Conservation (phyloP, 2,329 filamentous ascomycete genomes). For the Geosmithia morbida region DNA sequence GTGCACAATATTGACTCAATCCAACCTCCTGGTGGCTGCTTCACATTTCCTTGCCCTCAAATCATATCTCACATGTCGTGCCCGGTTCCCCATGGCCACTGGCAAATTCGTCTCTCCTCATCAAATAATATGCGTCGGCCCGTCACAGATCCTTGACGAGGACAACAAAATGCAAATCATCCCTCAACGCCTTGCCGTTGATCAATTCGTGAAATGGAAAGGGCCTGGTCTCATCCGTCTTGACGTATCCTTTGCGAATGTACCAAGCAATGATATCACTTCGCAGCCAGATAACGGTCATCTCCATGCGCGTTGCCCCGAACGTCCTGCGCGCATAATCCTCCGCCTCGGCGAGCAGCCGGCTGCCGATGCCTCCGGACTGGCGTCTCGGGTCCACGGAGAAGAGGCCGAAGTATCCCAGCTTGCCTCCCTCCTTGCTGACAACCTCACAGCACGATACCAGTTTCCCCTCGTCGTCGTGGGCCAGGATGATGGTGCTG, state of each 20-base stretch:
- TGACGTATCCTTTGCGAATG: constrained; percentile 22
- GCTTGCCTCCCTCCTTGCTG: constrained; percentile 4
- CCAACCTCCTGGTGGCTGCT: too few relatives aligned
- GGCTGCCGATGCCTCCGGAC: constrained; percentile 26
- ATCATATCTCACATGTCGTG: too few relatives aligned
- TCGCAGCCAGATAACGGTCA: constrained; percentile 27
- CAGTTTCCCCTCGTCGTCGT: constrained; percentile 11
- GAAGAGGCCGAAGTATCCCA: constrained; percentile 31
- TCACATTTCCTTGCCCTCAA: too few relatives aligned
- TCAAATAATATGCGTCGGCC: not conserved
- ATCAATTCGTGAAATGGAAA: constrained; percentile 26
- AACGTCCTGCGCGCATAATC: constrained; percentile 16
- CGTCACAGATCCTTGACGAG: constrained; percentile 21
- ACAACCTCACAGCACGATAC: constrained; percentile 30
- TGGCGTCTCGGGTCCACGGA: constrained; percentile 28
- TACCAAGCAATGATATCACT: constrained; percentile 32
- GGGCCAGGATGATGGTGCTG: constrained; percentile 21
- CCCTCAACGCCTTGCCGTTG: constrained; percentile 19
- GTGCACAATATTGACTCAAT: too few relatives aligned
- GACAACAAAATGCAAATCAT: constrained; percentile 27
- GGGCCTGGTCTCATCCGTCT: constrained; percentile 21
- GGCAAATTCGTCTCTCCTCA: not conserved
- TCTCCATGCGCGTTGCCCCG: constrained; percentile 20
- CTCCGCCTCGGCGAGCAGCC: constrained; percentile 26
- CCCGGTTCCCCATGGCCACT: too few relatives aligned